A percentile compares a stretch with the other conserved stretches of the same genome.
These are phyloP conservation scores for Fusarium redolens DNA, from an alignment of 2,329 filamentous ascomycete species.

Conservation along the genomic window DNA sequence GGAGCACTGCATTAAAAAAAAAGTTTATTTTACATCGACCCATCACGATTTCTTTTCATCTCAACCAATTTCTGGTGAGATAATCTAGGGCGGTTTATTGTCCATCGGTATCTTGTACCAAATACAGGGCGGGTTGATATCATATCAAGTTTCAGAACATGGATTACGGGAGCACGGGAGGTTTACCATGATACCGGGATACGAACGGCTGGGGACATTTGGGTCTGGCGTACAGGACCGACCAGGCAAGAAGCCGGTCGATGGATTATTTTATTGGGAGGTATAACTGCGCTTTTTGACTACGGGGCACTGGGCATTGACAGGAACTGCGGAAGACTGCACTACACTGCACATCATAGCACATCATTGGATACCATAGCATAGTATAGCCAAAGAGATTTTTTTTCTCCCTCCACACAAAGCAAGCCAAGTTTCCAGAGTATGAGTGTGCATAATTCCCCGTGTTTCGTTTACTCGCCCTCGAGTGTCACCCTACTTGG, in stretches of 20 bases:
- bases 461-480: constrained; percentile 3
- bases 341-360: constrained; percentile 44
- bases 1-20: constrained; percentile 64
- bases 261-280: constrained; percentile 39
- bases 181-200: constrained; percentile 49
- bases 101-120: constrained; percentile 48
- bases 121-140: constrained; percentile 48
- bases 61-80: constrained; percentile 33
- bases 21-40: constrained; percentile 45
- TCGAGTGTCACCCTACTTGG: constrained; percentile 6
- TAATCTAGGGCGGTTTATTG: constrained; percentile 40
- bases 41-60: constrained; percentile 38
- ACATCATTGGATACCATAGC: constrained; percentile 45
- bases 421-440: constrained; percentile 28
- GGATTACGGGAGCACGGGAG: constrained; percentile 49
- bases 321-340: constrained; percentile 47
- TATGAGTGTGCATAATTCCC: constrained; percentile 14
- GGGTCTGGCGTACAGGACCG: constrained; percentile 43
- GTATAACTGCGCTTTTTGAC: constrained; percentile 40
- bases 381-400: constrained; percentile 45
- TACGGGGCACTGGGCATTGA: constrained; percentile 34
- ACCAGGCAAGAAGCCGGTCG: constrained; percentile 43
- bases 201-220: constrained; percentile 43
- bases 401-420: constrained; percentile 40
- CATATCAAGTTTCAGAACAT: constrained; percentile 50